Evolutionary conservation across 2,329 filamentous ascomycete genomes (phyloP).

Genomic region (Rutstroemia sydowiana): DNA sequence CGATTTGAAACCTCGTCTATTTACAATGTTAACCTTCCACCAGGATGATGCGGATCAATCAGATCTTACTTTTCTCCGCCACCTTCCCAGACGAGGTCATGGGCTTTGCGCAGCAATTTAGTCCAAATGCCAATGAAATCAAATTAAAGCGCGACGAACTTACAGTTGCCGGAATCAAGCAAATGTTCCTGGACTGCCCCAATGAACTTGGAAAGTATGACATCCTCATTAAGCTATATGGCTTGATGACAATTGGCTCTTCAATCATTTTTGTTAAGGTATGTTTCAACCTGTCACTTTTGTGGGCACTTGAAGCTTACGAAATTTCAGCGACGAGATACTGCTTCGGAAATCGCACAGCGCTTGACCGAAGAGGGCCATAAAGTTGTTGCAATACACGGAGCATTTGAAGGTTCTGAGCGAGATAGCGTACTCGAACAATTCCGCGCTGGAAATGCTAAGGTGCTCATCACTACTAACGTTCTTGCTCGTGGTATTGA

Average conservation of each 20-base stretch:
- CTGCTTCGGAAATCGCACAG: conserved; percentile 74
- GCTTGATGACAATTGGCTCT: conserved; percentile 90
- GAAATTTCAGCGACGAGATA: conserved; percentile 63
- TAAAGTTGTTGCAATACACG: conserved; percentile 83
- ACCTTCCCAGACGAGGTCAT: conserved; percentile 90
- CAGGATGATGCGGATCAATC: conserved; percentile 65
- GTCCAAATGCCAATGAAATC: conserved; percentile 78
- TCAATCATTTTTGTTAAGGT: conserved; percentile 98
- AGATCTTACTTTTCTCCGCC: conserved; percentile 91
- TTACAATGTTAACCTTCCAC: conserved; percentile 11
- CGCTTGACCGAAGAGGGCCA: conserved; percentile 87
- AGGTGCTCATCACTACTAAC: conserved; percentile 97
- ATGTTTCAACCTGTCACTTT: conserved; percentile 25
- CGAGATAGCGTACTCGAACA: conserved; percentile 79
- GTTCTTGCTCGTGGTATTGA: conserved; percentile 95
- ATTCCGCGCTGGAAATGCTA: conserved; percentile 80
- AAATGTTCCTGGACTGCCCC: conserved; percentile 93
- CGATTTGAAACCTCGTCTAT: background rate
- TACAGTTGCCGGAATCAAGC: conserved; percentile 93
- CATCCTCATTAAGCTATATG: conserved; percentile 85
- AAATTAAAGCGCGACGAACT: conserved; percentile 85
- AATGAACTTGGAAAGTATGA: conserved; percentile 78
- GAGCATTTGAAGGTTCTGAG: conserved; percentile 74
- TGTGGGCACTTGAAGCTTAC: background rate
- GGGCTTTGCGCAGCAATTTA: conserved; percentile 75